Evolutionary conservation across 2,329 filamentous ascomycete genomes (phyloP), one percentile per base, ranked within the genome.

Genomic region (Aspergillus japonicus): DNA sequence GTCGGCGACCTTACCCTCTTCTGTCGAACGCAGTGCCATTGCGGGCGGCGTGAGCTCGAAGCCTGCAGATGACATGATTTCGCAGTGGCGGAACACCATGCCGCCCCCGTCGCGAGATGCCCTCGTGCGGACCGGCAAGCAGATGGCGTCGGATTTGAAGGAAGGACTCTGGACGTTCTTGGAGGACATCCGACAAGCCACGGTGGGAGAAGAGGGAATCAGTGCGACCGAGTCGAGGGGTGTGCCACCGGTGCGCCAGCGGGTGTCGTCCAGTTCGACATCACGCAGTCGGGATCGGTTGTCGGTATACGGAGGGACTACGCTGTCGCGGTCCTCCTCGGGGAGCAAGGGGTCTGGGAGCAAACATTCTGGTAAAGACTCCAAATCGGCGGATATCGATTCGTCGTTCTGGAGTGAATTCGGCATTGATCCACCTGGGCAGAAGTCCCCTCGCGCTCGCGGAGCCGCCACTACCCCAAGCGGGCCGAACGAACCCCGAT

Each of bases 121-220:
- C n/a, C 71, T 87, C 47, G 73, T 86, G 60, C 80, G 76, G 69
- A 85, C 78, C 57, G 80, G 81, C 60, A 92, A 92, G 72, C 91
- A 95, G 74, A 88, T 96, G 75, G 90, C 93, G 16, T 89, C 91
- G 61, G 95, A 97, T 76, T 87, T 99, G 75, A 91, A 89, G 73
- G 87, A 95, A 54, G 94, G 95, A 2, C 79, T 99, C 52, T 93
- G 90, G 87, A 96, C 91, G 1, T 99, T 99, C 76, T 87, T 96
- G 61, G 95, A 98, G 73, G 95, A 99, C 72, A 87, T 99, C 51
- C 85, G 93, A 66, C 95, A 98, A 76, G 96, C 94, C 14, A 96
- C 95, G 0, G 92, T 99, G 6, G 95, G 95, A 24, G 95, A 99
- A 57, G 95, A 99, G 78, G 91, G 88, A 16, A 86, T 92, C 63